These are phyloP conservation scores for Ceriops tagal DNA, from an alignment of 345 rosid species.

Conservation along the genomic window DNA sequence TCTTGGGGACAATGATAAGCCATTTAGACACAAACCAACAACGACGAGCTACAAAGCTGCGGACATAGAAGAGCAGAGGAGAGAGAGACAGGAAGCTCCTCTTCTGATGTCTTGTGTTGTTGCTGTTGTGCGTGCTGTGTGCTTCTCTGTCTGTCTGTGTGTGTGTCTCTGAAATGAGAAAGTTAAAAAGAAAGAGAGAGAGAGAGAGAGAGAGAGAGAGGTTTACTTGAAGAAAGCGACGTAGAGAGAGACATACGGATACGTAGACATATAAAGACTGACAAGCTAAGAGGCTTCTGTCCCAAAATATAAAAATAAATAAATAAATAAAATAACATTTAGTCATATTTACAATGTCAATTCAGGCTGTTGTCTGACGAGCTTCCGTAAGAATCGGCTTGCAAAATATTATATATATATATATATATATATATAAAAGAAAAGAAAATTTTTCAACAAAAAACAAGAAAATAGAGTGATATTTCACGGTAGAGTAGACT, in stretches of 20 bases:
- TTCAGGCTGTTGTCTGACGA: no score
- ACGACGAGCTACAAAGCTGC: not conserved
- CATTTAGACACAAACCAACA: slow-evolving; percentile 18
- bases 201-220: not conserved
- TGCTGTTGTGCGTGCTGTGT: not conserved
- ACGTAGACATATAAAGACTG: not conserved
- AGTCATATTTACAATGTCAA: no score
- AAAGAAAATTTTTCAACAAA: no score
- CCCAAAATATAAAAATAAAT: not conserved
- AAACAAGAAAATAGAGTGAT: no score
- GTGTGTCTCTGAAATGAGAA: not conserved
- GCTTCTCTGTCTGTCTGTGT: not conserved
- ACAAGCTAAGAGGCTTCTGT: no score
- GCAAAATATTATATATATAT: no score
- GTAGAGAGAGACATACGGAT: not conserved
- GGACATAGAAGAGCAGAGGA: not conserved
- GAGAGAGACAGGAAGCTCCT: not conserved
- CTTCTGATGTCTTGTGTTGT: not conserved
- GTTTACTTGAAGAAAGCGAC: slow-evolving; percentile 1
- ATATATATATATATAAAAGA: no score
- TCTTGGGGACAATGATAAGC: not conserved
- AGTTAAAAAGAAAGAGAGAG: not conserved
- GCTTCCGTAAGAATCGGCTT: no score
- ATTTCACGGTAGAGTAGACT: no score
- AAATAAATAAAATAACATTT: not conserved